A percentile compares a stretch with the other conserved stretches of the same genome.
Conservation (phyloP, 139 green algal genomes). For the Coelastrella sp. region DNA sequence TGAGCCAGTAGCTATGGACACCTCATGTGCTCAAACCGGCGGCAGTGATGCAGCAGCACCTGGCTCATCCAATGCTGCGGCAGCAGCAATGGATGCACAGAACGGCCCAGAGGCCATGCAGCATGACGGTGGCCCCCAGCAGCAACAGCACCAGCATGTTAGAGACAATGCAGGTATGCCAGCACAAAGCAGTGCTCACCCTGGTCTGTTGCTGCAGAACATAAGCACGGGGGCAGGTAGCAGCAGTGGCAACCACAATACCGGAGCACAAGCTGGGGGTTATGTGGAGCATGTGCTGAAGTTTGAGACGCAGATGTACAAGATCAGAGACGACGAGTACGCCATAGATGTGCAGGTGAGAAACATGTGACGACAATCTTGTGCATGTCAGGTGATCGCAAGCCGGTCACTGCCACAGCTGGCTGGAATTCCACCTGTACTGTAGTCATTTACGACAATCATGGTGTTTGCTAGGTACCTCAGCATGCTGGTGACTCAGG, state of each 20-base stretch:
- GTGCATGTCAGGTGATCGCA: too few species aligned
- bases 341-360: constrained; percentile 92
- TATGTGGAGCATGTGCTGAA: constrained; percentile 64
- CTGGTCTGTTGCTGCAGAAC: not conserved
- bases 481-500: not conserved
- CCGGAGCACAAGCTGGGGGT: not conserved
- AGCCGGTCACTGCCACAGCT: too few species aligned
- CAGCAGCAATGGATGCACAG: not conserved
- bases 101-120: constrained; percentile 33
- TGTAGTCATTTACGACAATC: too few species aligned
- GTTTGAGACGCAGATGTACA: constrained; percentile 98
- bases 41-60: constrained; percentile 35
- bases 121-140: constrained; percentile 3
- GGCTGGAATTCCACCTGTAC: too few species aligned
- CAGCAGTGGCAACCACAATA: constrained; percentile 25
- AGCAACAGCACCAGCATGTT: constrained; percentile 23
- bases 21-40: not conserved
- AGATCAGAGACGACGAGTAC: constrained; percentile 94
- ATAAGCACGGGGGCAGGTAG: not conserved
- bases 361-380: too few species aligned
- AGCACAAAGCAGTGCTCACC: not conserved
- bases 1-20: constrained; percentile 31
- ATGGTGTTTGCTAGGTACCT: not conserved
- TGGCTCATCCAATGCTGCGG: not conserved
- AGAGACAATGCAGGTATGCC: too few species aligned